These are phyloP conservation scores for Sanghuangporus sanghuang DNA, from an alignment of 1,284 basidiomycete genomes.

Conservation along the genomic window DNA sequence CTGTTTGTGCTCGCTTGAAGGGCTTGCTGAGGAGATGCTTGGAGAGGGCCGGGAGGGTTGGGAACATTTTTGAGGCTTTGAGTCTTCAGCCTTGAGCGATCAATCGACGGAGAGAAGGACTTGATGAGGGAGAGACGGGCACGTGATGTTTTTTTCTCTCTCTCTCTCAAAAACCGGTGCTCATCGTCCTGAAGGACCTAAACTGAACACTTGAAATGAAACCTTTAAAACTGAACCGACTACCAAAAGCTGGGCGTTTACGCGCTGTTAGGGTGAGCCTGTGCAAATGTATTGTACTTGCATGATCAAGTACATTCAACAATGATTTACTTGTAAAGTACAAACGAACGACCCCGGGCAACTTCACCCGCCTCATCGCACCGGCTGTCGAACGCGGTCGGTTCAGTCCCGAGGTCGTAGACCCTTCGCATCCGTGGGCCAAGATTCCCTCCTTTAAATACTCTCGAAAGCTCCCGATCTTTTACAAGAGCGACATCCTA, in stretches of 20 bases:
- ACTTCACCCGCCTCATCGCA: slow-evolving; percentile 12
- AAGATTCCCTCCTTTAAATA: neutral
- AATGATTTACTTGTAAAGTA: slow-evolving; percentile 20
- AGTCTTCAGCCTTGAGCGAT: neutral
- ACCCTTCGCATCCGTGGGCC: slow-evolving; percentile 19
- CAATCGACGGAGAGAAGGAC: neutral
- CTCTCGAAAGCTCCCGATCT: neutral
- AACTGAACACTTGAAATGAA: neutral
- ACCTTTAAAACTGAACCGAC: neutral
- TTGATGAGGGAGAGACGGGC: neutral
- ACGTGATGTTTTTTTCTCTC: neutral
- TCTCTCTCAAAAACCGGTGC: neutral
- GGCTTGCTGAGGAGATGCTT: slow-evolving; percentile 45
- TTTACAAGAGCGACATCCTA: slow-evolving; percentile 15
- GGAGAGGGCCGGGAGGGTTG: slow-evolving; percentile 29
- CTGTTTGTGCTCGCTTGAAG: slow-evolving; percentile 71
- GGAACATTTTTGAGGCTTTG: slow-evolving; percentile 28
- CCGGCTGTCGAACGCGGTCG: neutral
- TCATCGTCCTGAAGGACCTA: neutral
- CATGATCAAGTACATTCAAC: neutral
- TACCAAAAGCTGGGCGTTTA: neutral
- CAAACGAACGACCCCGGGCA: slow-evolving; percentile 27
- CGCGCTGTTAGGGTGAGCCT: neutral
- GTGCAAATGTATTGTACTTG: neutral
- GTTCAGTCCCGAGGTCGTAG: slow-evolving; percentile 15